phyloP scores from a whole-genome alignment of 2,329 filamentous ascomycete genomes.

The Curvularia verruculosa region DNA sequence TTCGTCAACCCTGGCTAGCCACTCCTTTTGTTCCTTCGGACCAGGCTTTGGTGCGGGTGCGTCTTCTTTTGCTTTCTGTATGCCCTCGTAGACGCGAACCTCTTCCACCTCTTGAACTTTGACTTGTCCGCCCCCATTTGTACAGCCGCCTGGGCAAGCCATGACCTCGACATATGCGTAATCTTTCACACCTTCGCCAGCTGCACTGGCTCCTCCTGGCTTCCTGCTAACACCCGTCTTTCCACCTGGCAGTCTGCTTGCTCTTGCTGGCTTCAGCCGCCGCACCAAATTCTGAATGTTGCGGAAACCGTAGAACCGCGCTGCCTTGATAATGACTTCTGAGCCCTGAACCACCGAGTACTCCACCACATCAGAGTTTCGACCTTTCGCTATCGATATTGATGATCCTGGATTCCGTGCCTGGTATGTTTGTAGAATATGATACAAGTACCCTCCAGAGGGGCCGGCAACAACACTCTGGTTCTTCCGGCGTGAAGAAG shows the following conservation, averaged over 20 bases:
- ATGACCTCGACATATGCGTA: constrained; percentile 98
- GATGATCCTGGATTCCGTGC: constrained; percentile 72
- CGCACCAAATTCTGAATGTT: constrained; percentile 98
- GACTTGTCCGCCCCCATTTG: constrained; percentile 95
- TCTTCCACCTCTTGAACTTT: constrained; percentile 78
- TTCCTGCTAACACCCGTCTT: constrained; percentile 58
- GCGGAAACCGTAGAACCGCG: constrained; percentile 94
- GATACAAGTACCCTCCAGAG: constrained; percentile 87
- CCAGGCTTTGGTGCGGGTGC: constrained; percentile 62
- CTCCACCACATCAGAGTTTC: constrained; percentile 90
- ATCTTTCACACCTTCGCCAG: constrained; percentile 67
- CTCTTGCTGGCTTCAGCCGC: constrained; percentile 80
- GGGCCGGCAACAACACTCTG: constrained; percentile 68
- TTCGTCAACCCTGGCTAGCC: constrained; percentile 59
- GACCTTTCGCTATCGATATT: constrained; percentile 74
- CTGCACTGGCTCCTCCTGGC: constrained; percentile 70
- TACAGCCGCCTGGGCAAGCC: constrained; percentile 98
- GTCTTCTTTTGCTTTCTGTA: constrained; percentile 37
- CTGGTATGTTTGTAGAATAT: constrained; percentile 78
- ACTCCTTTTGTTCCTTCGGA: constrained; percentile 82
- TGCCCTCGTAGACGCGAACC: constrained; percentile 42
- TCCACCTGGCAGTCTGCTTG: constrained; percentile 59
- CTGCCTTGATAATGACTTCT: constrained; percentile 53
- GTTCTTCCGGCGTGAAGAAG: constrained; percentile 47
- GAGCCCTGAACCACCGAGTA: constrained; percentile 68